Base-by-base conservation (phyloP, 2,329 filamentous ascomycete genomes). In the Aspergillus costaricaensis region DNA sequence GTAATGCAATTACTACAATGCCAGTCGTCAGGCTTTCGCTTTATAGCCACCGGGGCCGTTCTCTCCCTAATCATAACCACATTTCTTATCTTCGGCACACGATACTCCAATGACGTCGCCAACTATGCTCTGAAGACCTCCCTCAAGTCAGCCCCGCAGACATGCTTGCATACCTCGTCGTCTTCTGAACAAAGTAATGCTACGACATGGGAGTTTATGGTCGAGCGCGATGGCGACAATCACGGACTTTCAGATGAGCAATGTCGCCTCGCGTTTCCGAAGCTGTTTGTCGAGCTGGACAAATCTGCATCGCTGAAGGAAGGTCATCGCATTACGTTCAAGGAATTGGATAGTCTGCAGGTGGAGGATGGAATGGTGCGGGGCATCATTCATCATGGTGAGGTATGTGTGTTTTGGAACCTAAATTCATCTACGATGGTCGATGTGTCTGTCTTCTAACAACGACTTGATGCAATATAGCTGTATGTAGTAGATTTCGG, bases 251-350 rank as follows among this genome's bases (percentile, higher is more conserved):
- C 69, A 15, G 67, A 72, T 19, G 68, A 67, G 36, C 75, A 77
- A 55, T 79, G 77, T 49, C 69, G 65, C n/a, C 57, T 59, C n/a
- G 76, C 76, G n/a, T 79, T 79, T 44, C 77, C 77, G 2, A 77
- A 75, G 54, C 60, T 79, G 17, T 79, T 76, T 47, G 58, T 62
- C 5, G 77, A 79, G 58, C 64, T 77, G 21, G 72, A 78, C 21
- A 74, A 74, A 54, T 69, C 73, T 12, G 72, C 68, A 8, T 50
- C 49, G 3, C 49, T 65, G 15, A 69, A 68, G 27, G 56, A 57
- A 15, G 59, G 65, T 1, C 68, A 67, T 10, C 64, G 25, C 0
- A 72, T 78, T 32, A 67, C 64, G 0, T 77, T 69, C n/a, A 62
- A 73, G 10, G 76, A 77, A 52, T 58, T 79, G 48, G 68, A 77